These are phyloP conservation scores for Amauroascus niger DNA, from an alignment of 2,329 filamentous ascomycete genomes.

Conservation along the genomic window DNA sequence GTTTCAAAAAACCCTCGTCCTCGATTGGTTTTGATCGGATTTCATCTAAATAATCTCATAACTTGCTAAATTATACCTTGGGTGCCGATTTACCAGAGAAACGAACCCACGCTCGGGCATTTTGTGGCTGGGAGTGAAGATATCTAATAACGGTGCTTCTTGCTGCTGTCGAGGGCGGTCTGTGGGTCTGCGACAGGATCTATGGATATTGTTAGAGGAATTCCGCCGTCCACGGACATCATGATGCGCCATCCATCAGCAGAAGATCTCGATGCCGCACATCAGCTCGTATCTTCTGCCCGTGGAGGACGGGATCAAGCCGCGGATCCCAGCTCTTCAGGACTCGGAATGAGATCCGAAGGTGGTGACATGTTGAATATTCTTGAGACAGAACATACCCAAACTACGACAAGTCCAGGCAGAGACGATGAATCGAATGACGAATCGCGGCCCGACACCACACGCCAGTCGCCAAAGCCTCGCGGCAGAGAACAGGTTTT, in stretches of 20 bases:
- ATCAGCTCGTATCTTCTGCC: slow-evolving; percentile 40
- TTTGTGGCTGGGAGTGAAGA: too few species aligned
- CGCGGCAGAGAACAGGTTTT: slow-evolving; percentile 32
- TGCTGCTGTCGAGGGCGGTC: background rate
- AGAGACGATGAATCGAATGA: slow-evolving; percentile 10
- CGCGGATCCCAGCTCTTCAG: slow-evolving; percentile 23
- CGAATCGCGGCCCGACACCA: slow-evolving; percentile 15
- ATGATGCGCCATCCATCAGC: slow-evolving; percentile 36
- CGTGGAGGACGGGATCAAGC: slow-evolving; percentile 34
- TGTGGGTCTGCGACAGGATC: background rate
- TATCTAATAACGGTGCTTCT: too few species aligned
- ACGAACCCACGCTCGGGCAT: too few species aligned
- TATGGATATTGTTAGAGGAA: slow-evolving; percentile 9
- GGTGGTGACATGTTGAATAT: slow-evolving; percentile 18
- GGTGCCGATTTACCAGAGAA: background rate
- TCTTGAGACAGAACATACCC: slow-evolving; percentile 11
- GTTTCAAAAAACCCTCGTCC: background rate
- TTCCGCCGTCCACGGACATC: slow-evolving; percentile 10
- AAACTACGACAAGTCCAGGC: background rate
- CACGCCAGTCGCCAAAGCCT: slow-evolving; percentile 28
- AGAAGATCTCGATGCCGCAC: slow-evolving; percentile 40
- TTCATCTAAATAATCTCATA: background rate
- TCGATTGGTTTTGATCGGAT: background rate
- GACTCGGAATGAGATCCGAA: slow-evolving; percentile 15
- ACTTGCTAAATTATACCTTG: background rate